Conservation (phyloP, 805 yeast genomes). For the Ogataea haglerorum region DNA sequence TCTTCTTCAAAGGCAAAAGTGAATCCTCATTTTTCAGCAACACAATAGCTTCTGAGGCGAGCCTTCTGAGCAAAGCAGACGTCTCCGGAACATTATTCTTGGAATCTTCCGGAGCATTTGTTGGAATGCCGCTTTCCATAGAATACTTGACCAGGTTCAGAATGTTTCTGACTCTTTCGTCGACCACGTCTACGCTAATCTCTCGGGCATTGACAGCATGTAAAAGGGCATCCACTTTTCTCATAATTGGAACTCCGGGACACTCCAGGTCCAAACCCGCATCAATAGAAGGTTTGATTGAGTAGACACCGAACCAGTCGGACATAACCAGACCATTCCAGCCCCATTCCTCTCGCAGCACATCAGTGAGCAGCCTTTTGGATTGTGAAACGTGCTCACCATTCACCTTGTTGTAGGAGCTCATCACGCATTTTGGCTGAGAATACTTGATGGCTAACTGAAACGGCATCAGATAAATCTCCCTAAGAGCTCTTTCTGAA, state of each 20-base stretch:
- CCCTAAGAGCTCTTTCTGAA: slow-evolving; percentile 62
- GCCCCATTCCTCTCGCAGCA: slow-evolving; percentile 55
- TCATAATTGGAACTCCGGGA: slow-evolving; percentile 58
- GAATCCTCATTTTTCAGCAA: slow-evolving; percentile 51
- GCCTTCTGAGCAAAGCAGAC: slow-evolving; percentile 37
- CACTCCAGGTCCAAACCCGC: slow-evolving; percentile 64
- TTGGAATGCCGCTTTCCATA: slow-evolving; percentile 40
- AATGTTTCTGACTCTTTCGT: slow-evolving; percentile 48
- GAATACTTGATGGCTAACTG: slow-evolving; percentile 54
- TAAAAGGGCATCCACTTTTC: slow-evolving; percentile 39
- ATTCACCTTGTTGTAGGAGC: slow-evolving; percentile 60
- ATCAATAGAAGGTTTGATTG: slow-evolving; percentile 43
- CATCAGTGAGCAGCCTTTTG: slow-evolving; percentile 40
- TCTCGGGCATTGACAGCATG: slow-evolving; percentile 44
- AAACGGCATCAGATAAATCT: slow-evolving; percentile 62
- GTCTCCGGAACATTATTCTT: slow-evolving; percentile 50
- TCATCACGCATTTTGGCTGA: slow-evolving; percentile 57
- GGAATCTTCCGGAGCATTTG: slow-evolving; percentile 36
- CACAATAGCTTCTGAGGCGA: slow-evolving; percentile 52
- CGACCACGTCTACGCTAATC: slow-evolving; percentile 39
- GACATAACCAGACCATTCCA: slow-evolving; percentile 58
- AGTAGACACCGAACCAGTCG: slow-evolving; percentile 66
- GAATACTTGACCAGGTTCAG: slow-evolving; percentile 46
- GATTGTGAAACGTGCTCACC: slow-evolving; percentile 57
- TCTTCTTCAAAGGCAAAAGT: slow-evolving; percentile 45